Conservation (phyloP, 140 eudicot genomes). For the Bidens hawaiensis region DNA sequence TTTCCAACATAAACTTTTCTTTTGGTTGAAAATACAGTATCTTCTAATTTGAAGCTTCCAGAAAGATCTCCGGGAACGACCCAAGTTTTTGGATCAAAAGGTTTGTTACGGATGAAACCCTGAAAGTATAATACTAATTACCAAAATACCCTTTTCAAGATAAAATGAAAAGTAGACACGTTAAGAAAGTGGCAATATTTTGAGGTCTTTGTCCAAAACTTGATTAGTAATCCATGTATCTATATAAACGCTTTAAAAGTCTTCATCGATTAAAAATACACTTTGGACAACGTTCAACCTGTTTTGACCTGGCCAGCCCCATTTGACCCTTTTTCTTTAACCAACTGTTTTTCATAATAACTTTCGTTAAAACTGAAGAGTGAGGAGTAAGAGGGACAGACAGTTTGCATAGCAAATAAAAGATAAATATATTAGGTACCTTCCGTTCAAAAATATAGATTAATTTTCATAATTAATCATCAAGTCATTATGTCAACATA, state of each 20-base stretch:
- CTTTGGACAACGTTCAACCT: background rate
- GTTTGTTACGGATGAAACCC: conserved; percentile 82
- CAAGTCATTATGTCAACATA: too few relatives aligned
- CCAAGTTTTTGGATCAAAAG: conserved; percentile 79
- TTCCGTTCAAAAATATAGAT: background rate
- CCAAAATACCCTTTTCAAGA: conserved; percentile 5
- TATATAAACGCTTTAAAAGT: background rate
- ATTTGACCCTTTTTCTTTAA: background rate
- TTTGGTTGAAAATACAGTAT: conserved; percentile 30
- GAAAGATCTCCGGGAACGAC: conserved; percentile 57
- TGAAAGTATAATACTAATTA: conserved; percentile 18
- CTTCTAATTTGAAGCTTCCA: conserved; percentile 15
- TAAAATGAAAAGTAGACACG: too few relatives aligned
- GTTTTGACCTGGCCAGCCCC: background rate
- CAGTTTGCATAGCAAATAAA: too few relatives aligned
- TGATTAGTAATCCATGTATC: background rate
- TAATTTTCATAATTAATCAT: background rate
- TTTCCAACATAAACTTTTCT: conserved; percentile 35
- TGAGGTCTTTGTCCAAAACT: background rate
- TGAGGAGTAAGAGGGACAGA: background rate
- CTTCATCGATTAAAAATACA: background rate
- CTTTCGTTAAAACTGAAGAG: background rate
- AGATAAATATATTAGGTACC: background rate
- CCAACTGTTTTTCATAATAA: background rate
- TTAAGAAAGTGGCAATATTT: too few relatives aligned